phyloP scores from a whole-genome alignment of 108 stramenopile species.

The Stephanodiscus minutulus region DNA sequence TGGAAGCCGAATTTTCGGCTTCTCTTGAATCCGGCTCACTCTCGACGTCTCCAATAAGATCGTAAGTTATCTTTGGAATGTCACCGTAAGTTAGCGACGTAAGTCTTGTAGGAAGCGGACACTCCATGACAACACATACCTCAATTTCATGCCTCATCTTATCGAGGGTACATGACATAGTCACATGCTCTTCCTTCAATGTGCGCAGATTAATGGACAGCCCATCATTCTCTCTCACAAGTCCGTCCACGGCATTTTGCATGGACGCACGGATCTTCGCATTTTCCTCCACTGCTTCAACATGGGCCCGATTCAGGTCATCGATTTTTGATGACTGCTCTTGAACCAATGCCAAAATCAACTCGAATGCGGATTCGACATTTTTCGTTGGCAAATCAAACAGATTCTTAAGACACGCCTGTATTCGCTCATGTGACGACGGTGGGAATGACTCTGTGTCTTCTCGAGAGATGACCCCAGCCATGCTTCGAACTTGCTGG shows the following conservation, averaged over 20 bases:
- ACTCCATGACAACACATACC: constrained; percentile 5
- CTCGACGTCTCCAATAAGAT: background rate
- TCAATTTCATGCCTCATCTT: constrained; percentile 21
- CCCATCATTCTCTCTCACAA: constrained; percentile 4
- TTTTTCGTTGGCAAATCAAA: constrained; percentile 30
- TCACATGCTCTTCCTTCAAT: constrained; percentile 19
- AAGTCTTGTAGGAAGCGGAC: background rate
- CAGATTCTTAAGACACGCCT: constrained; percentile 16
- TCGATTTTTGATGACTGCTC: constrained; percentile 26
- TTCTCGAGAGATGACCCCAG: constrained; percentile 1
- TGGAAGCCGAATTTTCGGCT: background rate
- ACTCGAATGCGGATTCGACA: constrained; percentile 26
- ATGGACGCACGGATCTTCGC: constrained; percentile 6
- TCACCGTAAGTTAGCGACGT: background rate
- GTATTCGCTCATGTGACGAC: constrained; percentile 1
- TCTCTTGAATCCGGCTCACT: background rate
- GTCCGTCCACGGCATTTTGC: constrained; percentile 7
- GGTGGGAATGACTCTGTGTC: background rate
- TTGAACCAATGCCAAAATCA: constrained; percentile 27
- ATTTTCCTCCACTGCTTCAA: constrained; percentile 15
- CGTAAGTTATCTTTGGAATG: background rate
- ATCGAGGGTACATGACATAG: background rate
- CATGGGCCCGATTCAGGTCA: constrained; percentile 15
- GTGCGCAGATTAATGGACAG: constrained; percentile 4
- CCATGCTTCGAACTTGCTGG: no score